Evolutionary conservation across 306 rosid genomes (phyloP), one percentile per base, ranked within the genome.

Genomic region (Canavalia gladiata): DNA sequence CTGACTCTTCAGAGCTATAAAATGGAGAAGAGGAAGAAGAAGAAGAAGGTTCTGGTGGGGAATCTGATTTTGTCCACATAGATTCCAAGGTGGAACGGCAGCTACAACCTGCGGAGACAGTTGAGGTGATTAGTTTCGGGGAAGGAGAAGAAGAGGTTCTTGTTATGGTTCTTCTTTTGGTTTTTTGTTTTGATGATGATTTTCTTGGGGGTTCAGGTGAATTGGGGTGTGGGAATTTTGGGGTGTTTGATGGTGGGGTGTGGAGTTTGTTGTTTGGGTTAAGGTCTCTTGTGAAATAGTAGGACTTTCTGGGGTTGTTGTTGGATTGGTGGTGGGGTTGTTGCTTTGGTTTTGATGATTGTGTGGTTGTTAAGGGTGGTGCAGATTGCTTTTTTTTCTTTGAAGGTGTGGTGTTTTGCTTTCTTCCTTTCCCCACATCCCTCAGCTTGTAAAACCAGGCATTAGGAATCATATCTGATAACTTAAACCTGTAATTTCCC

Each of bases 381-480:
- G 87, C 68, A 51, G 78, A 54, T 25, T 73, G 86, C 1, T 79
- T 79, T 64, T 78, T 82, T 39, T 68, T 86, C 51, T 72, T 78
- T 1, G 73, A 29, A 1, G 33, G 0, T 8, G 71, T 51, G 34
- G 46, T 64, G 63, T 39, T 60, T 33, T 83, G 82, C 58, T 76
- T 92, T 76, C 84, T 85, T 79, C 73, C 77, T 75, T 49, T 90
- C 3, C 90, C 83, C 77, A 92, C 87, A 55, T 92, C 90, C 37
- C 70, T 84, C 18, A 94, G 92, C 86, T 91, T 94, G 93, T 84
- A 85, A 84, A 94, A 91, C 98, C 98, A 94, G 47, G 93, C 90
- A 85, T 92, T 90, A n/a, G 98, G 94, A 74, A 92, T 86, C 92
- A 94, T 94, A 74, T 90, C 91, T 29, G 97, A 90, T 30, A 94